phyloP scores from a whole-genome alignment of 78 protist species.

The Planoprotostelium fungivorum region DNA sequence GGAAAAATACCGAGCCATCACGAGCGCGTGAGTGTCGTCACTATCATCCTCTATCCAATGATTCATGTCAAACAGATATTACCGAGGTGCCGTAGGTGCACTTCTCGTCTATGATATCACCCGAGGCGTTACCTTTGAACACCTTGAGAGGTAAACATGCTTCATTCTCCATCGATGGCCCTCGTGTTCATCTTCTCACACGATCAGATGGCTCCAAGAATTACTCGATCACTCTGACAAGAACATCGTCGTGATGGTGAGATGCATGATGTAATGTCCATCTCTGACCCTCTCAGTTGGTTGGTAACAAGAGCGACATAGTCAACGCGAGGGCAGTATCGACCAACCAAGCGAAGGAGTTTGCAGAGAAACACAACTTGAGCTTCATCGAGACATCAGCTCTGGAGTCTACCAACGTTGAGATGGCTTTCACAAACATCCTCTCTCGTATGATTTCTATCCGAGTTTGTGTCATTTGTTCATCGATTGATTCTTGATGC shows the following conservation, averaged over 20 bases:
- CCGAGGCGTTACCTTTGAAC: slow-evolving; percentile 61
- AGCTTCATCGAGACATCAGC: slow-evolving; percentile 71
- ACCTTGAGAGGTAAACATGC: slow-evolving; percentile 20
- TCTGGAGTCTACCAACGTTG: slow-evolving; percentile 64
- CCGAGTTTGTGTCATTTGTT: too few species aligned
- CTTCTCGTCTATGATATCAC: slow-evolving; percentile 66
- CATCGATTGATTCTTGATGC: neutral
- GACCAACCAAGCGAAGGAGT: slow-evolving; percentile 66
- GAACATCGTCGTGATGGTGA: slow-evolving; percentile 71
- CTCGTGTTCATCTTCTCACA: too few species aligned
- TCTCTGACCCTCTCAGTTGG: slow-evolving; percentile 50
- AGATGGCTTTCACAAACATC: slow-evolving; percentile 57
- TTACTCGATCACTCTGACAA: slow-evolving; percentile 85
- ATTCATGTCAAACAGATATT: slow-evolving; percentile 58
- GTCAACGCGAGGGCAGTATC: slow-evolving; percentile 68
- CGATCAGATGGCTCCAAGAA: slow-evolving; percentile 71
- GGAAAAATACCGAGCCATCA: slow-evolving; percentile 70
- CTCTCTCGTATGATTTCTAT: slow-evolving; percentile 1
- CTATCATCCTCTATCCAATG: neutral
- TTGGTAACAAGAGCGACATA: slow-evolving; percentile 93
- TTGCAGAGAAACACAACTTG: slow-evolving; percentile 59
- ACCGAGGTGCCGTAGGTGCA: slow-evolving; percentile 92
- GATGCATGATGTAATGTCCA: slow-evolving; percentile 53
- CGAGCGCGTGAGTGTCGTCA: slow-evolving; percentile 50
- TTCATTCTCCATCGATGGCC: neutral